phyloP scores from a whole-genome alignment of 176 grass and related monocot genomes.

The Oryza rufipogon region DNA sequence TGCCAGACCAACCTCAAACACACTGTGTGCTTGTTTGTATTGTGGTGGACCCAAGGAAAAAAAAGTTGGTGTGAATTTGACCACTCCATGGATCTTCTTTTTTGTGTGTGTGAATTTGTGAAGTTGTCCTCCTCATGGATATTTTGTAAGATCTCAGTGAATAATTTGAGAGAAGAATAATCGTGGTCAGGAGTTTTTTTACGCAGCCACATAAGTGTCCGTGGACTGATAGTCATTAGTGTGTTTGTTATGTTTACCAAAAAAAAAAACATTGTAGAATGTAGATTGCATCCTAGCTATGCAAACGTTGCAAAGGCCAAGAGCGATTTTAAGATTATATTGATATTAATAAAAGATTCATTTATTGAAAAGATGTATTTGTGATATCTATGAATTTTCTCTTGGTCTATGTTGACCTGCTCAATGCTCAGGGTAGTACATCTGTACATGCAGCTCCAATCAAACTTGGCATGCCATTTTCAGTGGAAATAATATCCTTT shows the following conservation, averaged over 20 bases:
- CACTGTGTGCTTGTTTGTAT: neutral
- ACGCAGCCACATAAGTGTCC: no score
- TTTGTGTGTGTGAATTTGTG: conserved; percentile 3
- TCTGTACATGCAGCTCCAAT: conserved; percentile 1
- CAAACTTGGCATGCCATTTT: conserved; percentile 26
- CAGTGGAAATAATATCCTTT: neutral
- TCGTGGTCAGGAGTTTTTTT: no score
- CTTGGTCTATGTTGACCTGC: neutral
- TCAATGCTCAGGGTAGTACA: neutral
- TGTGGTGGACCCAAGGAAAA: neutral
- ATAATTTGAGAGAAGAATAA: neutral
- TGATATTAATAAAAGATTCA: no score
- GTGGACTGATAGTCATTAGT: no score
- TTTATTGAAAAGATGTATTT: no score
- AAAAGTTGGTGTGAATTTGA: conserved; percentile 25
- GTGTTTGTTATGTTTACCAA: no score
- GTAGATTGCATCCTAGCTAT: no score
- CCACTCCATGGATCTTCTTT: neutral
- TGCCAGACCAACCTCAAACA: conserved; percentile 1
- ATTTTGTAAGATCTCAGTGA: neutral
- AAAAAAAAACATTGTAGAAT: no score
- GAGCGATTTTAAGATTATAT: no score
- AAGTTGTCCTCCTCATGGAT: neutral
- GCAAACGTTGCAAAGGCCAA: no score
- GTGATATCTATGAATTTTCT: no score